Evolutionary conservation across 495 filamentous ascomycete species (phyloP).

Genomic region (Pseudomonodictys pantanalensis): DNA sequence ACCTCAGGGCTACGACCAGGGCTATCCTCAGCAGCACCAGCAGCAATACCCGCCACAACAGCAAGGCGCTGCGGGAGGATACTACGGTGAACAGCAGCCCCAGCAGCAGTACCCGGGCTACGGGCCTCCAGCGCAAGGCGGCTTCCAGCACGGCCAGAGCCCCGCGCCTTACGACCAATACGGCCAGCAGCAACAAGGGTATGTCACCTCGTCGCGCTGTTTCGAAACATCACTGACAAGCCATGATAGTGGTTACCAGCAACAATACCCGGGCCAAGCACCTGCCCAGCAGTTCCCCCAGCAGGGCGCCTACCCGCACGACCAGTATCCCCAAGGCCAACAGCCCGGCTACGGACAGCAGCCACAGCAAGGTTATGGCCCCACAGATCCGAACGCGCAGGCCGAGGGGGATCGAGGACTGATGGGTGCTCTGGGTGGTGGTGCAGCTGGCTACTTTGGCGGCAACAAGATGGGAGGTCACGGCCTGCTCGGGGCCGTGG

Average conservation of each 20-base stretch:
- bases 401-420: slow-evolving; percentile 42
- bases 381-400: slow-evolving; percentile 32
- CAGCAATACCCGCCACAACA: slow-evolving; percentile 34
- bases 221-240: slow-evolving; percentile 24
- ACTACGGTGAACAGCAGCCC: slow-evolving; percentile 39
- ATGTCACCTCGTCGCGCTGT: slow-evolving; percentile 7
- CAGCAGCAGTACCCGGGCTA: slow-evolving; percentile 39
- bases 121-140: slow-evolving; percentile 49
- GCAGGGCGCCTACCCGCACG: slow-evolving; percentile 15
- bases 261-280: slow-evolving; percentile 29
- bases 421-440: slow-evolving; percentile 39
- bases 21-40: slow-evolving; percentile 23
- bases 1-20: slow-evolving; percentile 18
- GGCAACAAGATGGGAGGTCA: slow-evolving; percentile 41
- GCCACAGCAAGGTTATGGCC: slow-evolving; percentile 31
- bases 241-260: slow-evolving; percentile 18
- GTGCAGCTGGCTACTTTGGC: slow-evolving; percentile 37
- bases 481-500: slow-evolving; percentile 38
- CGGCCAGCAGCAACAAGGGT: slow-evolving; percentile 34
- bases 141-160: slow-evolving; percentile 48
- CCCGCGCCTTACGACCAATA: slow-evolving; percentile 31
- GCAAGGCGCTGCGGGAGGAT: slow-evolving; percentile 22
- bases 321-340: slow-evolving; percentile 34
- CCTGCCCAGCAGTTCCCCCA: slow-evolving; percentile 32
- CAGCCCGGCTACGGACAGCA: slow-evolving; percentile 31